Base-by-base conservation (phyloP, 495 filamentous ascomycete species). In the Aspergillus wentii region DNA sequence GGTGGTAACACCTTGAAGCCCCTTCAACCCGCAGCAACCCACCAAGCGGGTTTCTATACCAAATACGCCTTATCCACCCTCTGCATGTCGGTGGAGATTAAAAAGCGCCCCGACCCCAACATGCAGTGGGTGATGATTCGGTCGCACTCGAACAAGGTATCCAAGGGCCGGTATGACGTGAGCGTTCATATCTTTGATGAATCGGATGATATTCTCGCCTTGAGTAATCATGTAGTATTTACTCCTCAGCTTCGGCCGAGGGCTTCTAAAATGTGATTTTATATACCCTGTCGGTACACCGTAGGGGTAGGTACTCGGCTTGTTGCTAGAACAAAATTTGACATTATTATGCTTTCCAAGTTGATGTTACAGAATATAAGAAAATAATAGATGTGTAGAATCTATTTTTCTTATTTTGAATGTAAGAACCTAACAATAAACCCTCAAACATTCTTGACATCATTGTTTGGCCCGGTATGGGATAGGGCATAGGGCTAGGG, bases 11-110 rank as follows among this genome's bases (percentile, higher is more conserved):
- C 23, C 13, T n/a, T 27, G 30, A 17, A 54, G 51, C 51, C 51
- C 0, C 44, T 55, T 8, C 51, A 55, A 19, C 51, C 51, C 0
- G 38, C 51, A 13, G 51, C 51, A n/a, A 55, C 51, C 0, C 51
- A 55, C 25, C 35, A 40, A 20, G 18, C 31, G 3, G 41, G 39
- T 1, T 51, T 55, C 17, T 55, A 55, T 23, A 14, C 26, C 4
- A 39, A 33, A 7, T 41, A 55, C 27, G 47, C 46, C 2, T 32
- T 55, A 15, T 55, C 47, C 33, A 55, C 51, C 8, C 41, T 51
- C 3, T 55, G 51, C 27, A 22, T 51, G 30, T 51, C 51, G 6
- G 45, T 51, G 26, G 52, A 51, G 28, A 51, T 55, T 40, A 55
- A 55, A 40, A 48, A 44, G 22, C 47, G 47, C 14, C 52, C 52